These are phyloP conservation scores for Immersiella caudata DNA, from an alignment of 495 filamentous ascomycete genomes.

Conservation along the genomic window DNA sequence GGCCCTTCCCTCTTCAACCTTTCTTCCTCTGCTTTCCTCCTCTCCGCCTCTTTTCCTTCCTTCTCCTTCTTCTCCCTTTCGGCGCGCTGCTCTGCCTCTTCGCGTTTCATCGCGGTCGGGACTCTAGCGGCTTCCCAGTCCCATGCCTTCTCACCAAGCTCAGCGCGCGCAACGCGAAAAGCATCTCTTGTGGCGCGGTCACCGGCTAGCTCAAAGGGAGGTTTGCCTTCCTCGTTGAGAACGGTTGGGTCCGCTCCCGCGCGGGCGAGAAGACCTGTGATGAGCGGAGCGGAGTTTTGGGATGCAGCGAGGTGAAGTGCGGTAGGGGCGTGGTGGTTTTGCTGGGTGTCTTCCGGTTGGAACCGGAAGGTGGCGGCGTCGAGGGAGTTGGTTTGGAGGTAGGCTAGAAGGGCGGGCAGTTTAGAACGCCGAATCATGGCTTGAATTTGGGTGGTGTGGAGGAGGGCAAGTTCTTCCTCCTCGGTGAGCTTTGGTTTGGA, in stretches of 20 bases:
- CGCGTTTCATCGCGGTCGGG: slow-evolving; percentile 66
- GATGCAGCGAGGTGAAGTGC: slow-evolving; percentile 84
- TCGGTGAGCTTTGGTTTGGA: slow-evolving; percentile 64
- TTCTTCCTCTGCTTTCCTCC: slow-evolving; percentile 67
- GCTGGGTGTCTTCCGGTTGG: slow-evolving; percentile 63
- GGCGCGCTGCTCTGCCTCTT: slow-evolving; percentile 68
- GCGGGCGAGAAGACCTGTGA: slow-evolving; percentile 76
- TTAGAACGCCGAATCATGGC: slow-evolving; percentile 89
- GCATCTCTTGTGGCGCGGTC: slow-evolving; percentile 86
- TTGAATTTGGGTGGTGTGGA: slow-evolving; percentile 86
- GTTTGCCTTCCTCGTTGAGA: slow-evolving; percentile 68
- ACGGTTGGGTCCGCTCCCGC: slow-evolving; percentile 72
- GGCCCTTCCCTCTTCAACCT: slow-evolving; percentile 58
- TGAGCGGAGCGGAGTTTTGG: slow-evolving; percentile 70
- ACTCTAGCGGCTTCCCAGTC: slow-evolving; percentile 78
- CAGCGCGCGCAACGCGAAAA: slow-evolving; percentile 82
- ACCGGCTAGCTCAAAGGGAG: slow-evolving; percentile 83
- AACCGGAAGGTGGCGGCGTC: slow-evolving; percentile 79
- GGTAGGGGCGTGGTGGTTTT: slow-evolving; percentile 83
- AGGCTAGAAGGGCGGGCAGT: slow-evolving; percentile 81
- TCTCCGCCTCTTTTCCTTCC: slow-evolving; percentile 64
- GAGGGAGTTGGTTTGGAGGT: slow-evolving; percentile 75
- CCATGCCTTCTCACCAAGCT: slow-evolving; percentile 76
- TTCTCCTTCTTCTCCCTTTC: slow-evolving; percentile 62
- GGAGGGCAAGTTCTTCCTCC: slow-evolving; percentile 75